Evolutionary conservation across 1,284 basidiomycete genomes (phyloP).

Genomic region (Neotropicomus parvogracilis): DNA sequence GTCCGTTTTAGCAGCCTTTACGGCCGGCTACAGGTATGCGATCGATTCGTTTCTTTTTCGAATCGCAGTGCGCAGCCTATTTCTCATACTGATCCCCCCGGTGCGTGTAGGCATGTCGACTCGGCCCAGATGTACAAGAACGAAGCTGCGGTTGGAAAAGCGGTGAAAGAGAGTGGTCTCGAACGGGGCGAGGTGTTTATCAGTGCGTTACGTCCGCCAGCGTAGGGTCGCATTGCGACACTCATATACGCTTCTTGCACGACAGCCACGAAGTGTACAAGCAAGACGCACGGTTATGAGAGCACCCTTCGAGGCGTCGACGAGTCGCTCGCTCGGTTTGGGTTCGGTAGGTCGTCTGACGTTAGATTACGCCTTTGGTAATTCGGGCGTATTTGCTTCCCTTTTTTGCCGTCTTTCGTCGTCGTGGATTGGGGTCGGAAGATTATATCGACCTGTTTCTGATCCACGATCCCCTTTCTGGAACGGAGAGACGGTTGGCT

Average conservation of each 20-base stretch:
- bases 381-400: constrained; percentile 2
- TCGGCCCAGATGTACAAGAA: constrained; percentile 74
- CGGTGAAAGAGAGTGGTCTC: constrained; percentile 52
- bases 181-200: constrained; percentile 61
- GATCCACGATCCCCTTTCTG: constrained; percentile 70
- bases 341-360: constrained; percentile 41
- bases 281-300: constrained; percentile 55
- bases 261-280: constrained; percentile 61
- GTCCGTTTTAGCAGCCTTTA: constrained; percentile 66
- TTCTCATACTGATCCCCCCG: too few species aligned
- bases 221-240: background rate
- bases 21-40: constrained; percentile 67
- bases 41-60: constrained; percentile 17
- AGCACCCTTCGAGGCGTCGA: constrained; percentile 54
- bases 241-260: constrained; percentile 8
- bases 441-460: constrained; percentile 78
- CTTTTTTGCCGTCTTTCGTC: too few species aligned
- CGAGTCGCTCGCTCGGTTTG: constrained; percentile 51
- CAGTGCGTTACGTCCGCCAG: constrained; percentile 44
- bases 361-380: constrained; percentile 7
- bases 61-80: background rate
- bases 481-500: constrained; percentile 52
- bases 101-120: constrained; percentile 55
- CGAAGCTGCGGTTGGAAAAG: constrained; percentile 61
- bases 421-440: constrained; percentile 22